Evolutionary conservation across 768 basidiomycete species (phyloP), one percentile per base, ranked within the genome.

Genomic region (Leccinum aurantiacum): DNA sequence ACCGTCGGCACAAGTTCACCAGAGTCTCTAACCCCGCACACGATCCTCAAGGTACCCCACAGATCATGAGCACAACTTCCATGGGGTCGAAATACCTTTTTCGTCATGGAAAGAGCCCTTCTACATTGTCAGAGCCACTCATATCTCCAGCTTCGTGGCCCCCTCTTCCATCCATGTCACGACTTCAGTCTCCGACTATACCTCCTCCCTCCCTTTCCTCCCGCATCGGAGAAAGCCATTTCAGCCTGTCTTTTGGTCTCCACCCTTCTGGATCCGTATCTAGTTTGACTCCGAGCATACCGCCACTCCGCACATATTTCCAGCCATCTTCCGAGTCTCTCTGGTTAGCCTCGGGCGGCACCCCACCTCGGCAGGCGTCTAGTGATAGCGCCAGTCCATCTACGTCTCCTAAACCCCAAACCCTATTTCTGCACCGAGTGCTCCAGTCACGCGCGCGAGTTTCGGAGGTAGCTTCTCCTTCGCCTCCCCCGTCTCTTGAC

Each of bases 71-170:
- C 11, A 17, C 15, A 22, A 37, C 46, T n/a, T 49, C 52, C 2
- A 22, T 22, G 10, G 38, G 17, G 29, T 13, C 54, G 15, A 55
- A 17, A 2, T 14, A 15, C 17, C 46, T 58, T 38, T 4, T 37
- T 19, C 51, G 19, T 51, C 71, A 62, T 35, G 52, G 58, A 0
- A 59, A 63, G 35, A 63, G 50, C 6, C 59, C 53, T 33, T 72
- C 71, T 10, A 25, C 63, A 14, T 71, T 67, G 0, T 53, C 55
- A 8, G 67, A 75, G 15, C 67, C 73, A 13, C 65, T 73, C 38
- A 63, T 70, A 3, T 37, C 60, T n/a, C 54, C 58, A 4, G 14
- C 51, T 25, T 56, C 64, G 6, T 64, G 57, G 55, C 59, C 63
- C 0, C 53, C 62, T 19, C 57, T 54, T 50, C 50, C 58, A 9